Conservation (phyloP, 306 rosid genomes). For the Vigna mungo region DNA sequence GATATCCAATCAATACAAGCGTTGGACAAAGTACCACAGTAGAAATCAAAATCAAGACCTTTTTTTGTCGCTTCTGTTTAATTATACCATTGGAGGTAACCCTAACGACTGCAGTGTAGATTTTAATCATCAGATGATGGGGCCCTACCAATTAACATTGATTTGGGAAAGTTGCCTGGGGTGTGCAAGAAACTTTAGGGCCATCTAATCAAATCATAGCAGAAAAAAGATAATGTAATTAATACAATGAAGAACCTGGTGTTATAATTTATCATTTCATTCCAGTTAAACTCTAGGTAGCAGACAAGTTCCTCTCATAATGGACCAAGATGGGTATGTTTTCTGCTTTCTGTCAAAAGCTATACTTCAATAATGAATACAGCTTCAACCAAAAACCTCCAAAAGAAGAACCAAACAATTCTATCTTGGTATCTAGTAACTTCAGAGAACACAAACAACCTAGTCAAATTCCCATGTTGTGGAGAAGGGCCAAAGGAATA, state of each 20-base stretch:
- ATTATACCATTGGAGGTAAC: constrained; percentile 16
- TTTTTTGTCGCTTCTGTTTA: not conserved
- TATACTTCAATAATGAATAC: constrained; percentile 41
- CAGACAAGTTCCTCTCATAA: constrained; percentile 40
- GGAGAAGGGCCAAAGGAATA: constrained; percentile 41
- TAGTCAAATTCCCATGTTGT: constrained; percentile 33
- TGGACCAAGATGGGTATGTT: constrained; percentile 39
- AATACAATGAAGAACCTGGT: constrained; percentile 28
- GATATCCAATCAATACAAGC: not conserved
- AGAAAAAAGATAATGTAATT: constrained; percentile 31
- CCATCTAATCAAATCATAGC: constrained; percentile 54
- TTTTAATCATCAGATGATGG: constrained; percentile 42
- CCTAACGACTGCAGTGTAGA: constrained; percentile 7
- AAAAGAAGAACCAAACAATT: constrained; percentile 47
- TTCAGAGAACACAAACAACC: constrained; percentile 44
- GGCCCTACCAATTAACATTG: constrained; percentile 39
- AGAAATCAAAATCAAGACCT: constrained; percentile 23
- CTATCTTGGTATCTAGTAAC: constrained; percentile 40
- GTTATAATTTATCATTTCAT: constrained; percentile 8
- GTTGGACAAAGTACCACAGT: not conserved
- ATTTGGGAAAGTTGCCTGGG: constrained; percentile 42
- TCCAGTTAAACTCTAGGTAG: constrained; percentile 6
- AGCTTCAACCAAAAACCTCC: constrained; percentile 43
- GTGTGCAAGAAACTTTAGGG: constrained; percentile 51
- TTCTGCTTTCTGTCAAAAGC: constrained; percentile 46